These are phyloP conservation scores for Trametopsis cervina DNA, from an alignment of 768 basidiomycete genomes.

Conservation along the genomic window DNA sequence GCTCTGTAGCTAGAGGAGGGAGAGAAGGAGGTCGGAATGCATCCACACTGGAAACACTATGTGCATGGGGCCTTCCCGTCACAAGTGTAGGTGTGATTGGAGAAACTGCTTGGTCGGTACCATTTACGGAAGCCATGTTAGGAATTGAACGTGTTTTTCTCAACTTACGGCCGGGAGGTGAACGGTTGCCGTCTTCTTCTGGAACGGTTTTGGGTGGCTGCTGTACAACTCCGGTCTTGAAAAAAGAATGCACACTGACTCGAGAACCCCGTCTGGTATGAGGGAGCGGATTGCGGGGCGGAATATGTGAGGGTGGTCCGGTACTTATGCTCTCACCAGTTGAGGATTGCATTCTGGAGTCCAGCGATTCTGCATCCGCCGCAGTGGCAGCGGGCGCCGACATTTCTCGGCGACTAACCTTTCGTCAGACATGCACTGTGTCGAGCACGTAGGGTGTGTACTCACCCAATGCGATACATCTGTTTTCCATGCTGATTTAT, in stretches of 20 bases:
- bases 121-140: slow-evolving; percentile 28
- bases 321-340: slow-evolving; percentile 12
- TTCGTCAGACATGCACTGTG: background rate
- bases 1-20: slow-evolving; percentile 5
- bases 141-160: slow-evolving; percentile 74
- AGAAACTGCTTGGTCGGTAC: slow-evolving; percentile 11
- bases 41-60: slow-evolving; percentile 72
- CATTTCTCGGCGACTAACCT: slow-evolving; percentile 36
- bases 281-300: background rate
- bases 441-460: slow-evolving; percentile 12
- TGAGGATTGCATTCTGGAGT: slow-evolving; percentile 9
- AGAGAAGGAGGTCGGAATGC: slow-evolving; percentile 34
- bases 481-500: slow-evolving; percentile 75
- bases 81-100: slow-evolving; percentile 20
- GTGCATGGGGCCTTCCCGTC: slow-evolving; percentile 62
- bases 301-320: slow-evolving; percentile 2
- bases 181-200: slow-evolving; percentile 20
- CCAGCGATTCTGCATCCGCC: slow-evolving; percentile 41
- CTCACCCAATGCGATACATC: slow-evolving; percentile 75
- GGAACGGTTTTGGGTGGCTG: slow-evolving; percentile 5
- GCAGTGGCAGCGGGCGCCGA: slow-evolving; percentile 51
- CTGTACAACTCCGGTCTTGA: slow-evolving; percentile 30
- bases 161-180: slow-evolving; percentile 44
- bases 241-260: slow-evolving; percentile 62
- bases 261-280: slow-evolving; percentile 46